These are phyloP conservation scores for Candida incommunis DNA, from an alignment of 805 yeast genomes.

Conservation along the genomic window DNA sequence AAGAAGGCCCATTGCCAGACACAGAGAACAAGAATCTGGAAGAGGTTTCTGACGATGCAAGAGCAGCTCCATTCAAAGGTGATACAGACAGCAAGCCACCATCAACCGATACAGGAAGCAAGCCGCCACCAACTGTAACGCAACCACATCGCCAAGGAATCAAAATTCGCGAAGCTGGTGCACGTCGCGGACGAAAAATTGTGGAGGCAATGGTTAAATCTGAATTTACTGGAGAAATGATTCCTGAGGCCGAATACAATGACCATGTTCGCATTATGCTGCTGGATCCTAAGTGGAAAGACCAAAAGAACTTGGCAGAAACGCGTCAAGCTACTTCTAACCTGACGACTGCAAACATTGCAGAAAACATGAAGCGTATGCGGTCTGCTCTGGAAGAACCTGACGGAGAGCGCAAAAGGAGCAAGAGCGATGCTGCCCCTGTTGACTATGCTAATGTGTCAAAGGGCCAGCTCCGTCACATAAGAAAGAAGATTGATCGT, in stretches of 20 bases:
- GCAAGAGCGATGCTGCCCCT: not conserved
- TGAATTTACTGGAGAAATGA: constrained; percentile 61
- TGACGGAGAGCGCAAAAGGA: not conserved
- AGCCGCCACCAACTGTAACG: not conserved
- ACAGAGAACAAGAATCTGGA: constrained; percentile 3
- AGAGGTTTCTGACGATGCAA: not conserved
- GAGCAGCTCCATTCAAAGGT: constrained; percentile 3
- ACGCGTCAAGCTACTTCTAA: constrained; percentile 21
- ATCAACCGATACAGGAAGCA: not conserved
- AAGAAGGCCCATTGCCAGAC: constrained; percentile 8
- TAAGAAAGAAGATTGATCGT: not conserved
- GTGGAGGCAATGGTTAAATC: constrained; percentile 38
- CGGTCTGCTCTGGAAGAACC: not conserved
- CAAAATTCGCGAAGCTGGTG: constrained; percentile 61
- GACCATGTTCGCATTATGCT: constrained; percentile 56
- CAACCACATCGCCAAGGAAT: constrained; percentile 17
- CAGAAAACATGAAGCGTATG: constrained; percentile 23
- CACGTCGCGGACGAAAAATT: constrained; percentile 13
- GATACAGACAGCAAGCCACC: constrained; percentile 5
- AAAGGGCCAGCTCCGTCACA: not conserved
- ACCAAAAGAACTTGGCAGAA: constrained; percentile 34
- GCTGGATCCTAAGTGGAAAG: constrained; percentile 65
- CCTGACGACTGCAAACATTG: constrained; percentile 20
- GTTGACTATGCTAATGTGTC: not conserved
- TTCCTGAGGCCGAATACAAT: constrained; percentile 53